A percentile compares a stretch with the other conserved stretches of the same genome.
These are phyloP conservation scores for Apiospora pterosperma DNA, from an alignment of 2,329 filamentous ascomycete genomes.

Conservation along the genomic window DNA sequence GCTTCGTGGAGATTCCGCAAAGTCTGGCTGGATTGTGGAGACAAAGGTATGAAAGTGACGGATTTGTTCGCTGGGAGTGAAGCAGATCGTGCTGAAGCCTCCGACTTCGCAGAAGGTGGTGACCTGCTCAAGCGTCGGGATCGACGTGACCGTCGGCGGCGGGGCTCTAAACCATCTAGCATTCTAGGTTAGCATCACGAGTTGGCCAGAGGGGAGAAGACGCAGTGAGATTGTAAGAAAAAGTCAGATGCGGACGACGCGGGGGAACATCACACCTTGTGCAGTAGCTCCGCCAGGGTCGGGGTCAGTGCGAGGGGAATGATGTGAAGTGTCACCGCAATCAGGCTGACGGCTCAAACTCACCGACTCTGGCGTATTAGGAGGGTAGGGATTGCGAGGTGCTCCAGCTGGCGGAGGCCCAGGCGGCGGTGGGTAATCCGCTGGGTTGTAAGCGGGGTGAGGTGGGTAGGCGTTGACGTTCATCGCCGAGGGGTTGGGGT, in stretches of 20 bases:
- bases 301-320: slow-evolving; percentile 14
- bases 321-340: slow-evolving; percentile 17
- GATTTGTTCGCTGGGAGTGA: slow-evolving; percentile 13
- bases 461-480: slow-evolving; percentile 25
- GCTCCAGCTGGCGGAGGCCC: not conserved
- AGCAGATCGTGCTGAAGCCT: not conserved
- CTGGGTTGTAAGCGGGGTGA: slow-evolving; percentile 12
- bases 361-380: slow-evolving; percentile 23
- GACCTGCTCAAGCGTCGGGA: not conserved
- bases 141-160: not conserved
- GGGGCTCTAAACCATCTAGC: slow-evolving; percentile 3
- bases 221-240: not conserved
- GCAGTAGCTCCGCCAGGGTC: slow-evolving; percentile 23
- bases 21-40: slow-evolving; percentile 25
- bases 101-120: not conserved
- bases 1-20: slow-evolving; percentile 20
- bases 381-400: slow-evolving; percentile 7
- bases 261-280: slow-evolving; percentile 29
- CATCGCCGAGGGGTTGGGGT: slow-evolving; percentile 23
- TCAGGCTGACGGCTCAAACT: slow-evolving; percentile 29
- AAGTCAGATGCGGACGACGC: not conserved
- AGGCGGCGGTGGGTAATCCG: slow-evolving; percentile 12
- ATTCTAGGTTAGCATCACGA: not conserved
- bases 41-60: slow-evolving; percentile 26
- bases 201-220: not conserved